Evolutionary conservation across 306 rosid species (phyloP).

Genomic region (cucumber (Cucumis sativus)): Cucumber_9930_V3 NC_026658.2:6679001-6679500

Average conservation of each 20-base stretch:
- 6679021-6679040: too few relatives aligned
- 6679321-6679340: slow-evolving; percentile 55
- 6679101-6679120: background rate
- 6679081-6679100: slow-evolving; percentile 33
- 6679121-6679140: slow-evolving; percentile 25
- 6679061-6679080: background rate
- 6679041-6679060: background rate
- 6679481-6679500: too few relatives aligned
- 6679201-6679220: slow-evolving; percentile 43
- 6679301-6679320: slow-evolving; percentile 45
- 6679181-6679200: slow-evolving; percentile 68
- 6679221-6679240: slow-evolving; percentile 34
- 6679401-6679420: slow-evolving; percentile 33
- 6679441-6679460: too few relatives aligned
- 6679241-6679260: slow-evolving; percentile 76
- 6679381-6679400: slow-evolving; percentile 41
- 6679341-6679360: slow-evolving; percentile 50
- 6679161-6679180: slow-evolving; percentile 46
- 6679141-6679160: slow-evolving; percentile 49
- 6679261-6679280: slow-evolving; percentile 62
- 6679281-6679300: slow-evolving; percentile 72
- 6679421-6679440: too few relatives aligned
- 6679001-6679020: too few relatives aligned
- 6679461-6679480: too few relatives aligned
- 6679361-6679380: slow-evolving; percentile 36